Evolutionary conservation across 129 eudicot genomes (phyloP), one percentile per base, ranked within the genome.

Genomic region (Saposhnikovia divaricata): DNA sequence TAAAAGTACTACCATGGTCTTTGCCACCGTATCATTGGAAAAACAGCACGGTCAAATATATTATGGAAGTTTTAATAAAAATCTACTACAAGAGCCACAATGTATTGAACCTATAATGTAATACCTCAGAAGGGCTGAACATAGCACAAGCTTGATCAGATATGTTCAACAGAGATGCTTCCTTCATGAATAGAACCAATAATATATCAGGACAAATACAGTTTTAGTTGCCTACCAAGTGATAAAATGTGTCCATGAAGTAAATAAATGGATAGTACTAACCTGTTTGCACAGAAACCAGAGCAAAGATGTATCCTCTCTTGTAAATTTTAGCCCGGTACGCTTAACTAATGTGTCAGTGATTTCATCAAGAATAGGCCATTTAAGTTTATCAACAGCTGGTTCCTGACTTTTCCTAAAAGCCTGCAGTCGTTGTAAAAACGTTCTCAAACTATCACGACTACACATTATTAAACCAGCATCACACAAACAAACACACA

Each of bases 271-370:
- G 13, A 74, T 25, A 46, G 38, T 42, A 44, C 74, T 69, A 66
- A 95, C 99, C 99, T 96, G 97, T 81, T 92, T 92, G 87, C 99
- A 96, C 28, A 96, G 78, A 85, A 89, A 92, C 99, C 99, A 96
- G 74, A 96, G 89, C 51, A 96, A 79, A 72, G 96, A 85, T 21
- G 82, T 83, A 85, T 96, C 97, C 84, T 82, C 78, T 55, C 87
- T 53, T 55, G 96, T 90, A 86, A 96, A 92, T 81, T 87, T 89
- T 55, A 92, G 87, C 82, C 85, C 97, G 78, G 88, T 90, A 39
- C 91, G 97, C 14, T 31, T 50, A 44, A 79, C 86, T 78, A 96
- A 78, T 21, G 89, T 83, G 11, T 80, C 80, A 50, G 93, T 84
- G 69, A 96, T 86, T 82, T 90, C 93, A 84, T 92, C 86, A 65